These are phyloP conservation scores for Sungouiozyma ichnusensis DNA, from an alignment of 805 yeast genomes.

Conservation along the genomic window DNA sequence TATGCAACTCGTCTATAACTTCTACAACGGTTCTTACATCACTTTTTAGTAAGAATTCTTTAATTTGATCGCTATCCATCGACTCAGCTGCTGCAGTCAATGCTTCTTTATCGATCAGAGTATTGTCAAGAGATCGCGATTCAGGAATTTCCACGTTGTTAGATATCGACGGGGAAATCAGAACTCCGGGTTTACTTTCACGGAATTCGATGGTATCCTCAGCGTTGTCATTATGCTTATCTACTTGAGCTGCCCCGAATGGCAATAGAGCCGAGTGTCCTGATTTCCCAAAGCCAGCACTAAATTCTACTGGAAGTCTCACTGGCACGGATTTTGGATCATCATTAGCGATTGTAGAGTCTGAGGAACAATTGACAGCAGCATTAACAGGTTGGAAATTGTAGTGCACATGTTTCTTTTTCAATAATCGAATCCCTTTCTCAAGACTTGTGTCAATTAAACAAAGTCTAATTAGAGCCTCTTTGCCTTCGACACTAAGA, in stretches of 20 bases:
- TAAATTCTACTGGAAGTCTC: conserved; percentile 9
- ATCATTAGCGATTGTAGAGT: not conserved
- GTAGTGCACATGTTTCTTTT: conserved; percentile 15
- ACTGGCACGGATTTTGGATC: not conserved
- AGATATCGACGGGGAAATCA: conserved; percentile 5
- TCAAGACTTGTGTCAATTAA: conserved; percentile 63
- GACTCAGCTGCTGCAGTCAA: conserved; percentile 23
- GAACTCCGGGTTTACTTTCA: conserved; percentile 4
- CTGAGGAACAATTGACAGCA: not conserved
- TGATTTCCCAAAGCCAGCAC: conserved; percentile 19
- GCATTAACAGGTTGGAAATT: not conserved
- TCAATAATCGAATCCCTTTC: conserved; percentile 34
- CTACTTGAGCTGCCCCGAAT: conserved; percentile 27
- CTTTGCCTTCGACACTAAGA: conserved; percentile 65
- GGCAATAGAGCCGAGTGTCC: conserved; percentile 30
- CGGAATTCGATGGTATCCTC: conserved; percentile 25
- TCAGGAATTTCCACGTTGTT: not conserved
- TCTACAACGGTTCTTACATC: conserved; percentile 31
- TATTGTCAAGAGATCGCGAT: not conserved
- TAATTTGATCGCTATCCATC: conserved; percentile 30
- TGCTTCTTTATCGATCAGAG: conserved; percentile 14
- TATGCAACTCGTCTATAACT: conserved; percentile 32
- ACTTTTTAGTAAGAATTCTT: conserved; percentile 30
- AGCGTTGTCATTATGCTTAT: conserved; percentile 19
- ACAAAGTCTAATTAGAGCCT: conserved; percentile 59